Evolutionary conservation across 2,329 filamentous ascomycete species (phyloP), one percentile per base, ranked within the genome.

Genomic region (Hypoxylon sp.): DNA sequence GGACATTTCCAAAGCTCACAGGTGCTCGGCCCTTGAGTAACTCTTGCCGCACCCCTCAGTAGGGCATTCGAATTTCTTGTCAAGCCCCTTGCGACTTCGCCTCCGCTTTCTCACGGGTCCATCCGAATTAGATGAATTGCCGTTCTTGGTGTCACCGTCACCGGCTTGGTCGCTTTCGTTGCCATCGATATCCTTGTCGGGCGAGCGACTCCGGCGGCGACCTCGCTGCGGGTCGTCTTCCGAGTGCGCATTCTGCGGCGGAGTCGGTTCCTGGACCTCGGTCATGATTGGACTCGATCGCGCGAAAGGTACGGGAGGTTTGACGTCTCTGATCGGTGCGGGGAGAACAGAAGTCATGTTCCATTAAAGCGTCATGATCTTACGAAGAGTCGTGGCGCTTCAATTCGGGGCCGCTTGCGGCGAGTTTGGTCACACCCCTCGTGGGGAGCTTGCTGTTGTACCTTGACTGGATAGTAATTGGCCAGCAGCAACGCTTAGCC

Each of bases 21-120:
- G 84, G 83, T 99, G 96, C 81, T 98, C 96, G 7, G 96, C 95
- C 78, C 96, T 89, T 27, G 95, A 98, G 79, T 99, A 99, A 78
- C 92, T 97, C 85, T 98, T 99, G 44, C 93, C 94, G 76, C 96
- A 99, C 42, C 92, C 93, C 71, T 93, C 90, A 66, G 93, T 89
- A 4, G 92, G 91, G 78, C 96, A 99, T 75, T 92, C 91, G 71
- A 94, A 95, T 76, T 90, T 89, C 82, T 94, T 94, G 79, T 94
- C 92, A 44, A 93, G 82, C 2, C 91, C 91, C 79, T 94, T 94
- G 71, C 92, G 88, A 80, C 92, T 94, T 61, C 92, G 83, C 72
- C 91, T 83, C 64, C 91, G 84, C 80, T 93, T 89, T 62, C 85
- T 84, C 4, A 82, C 81, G 2, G 86, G 85, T 1, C 85, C 85